Conservation (phyloP, 352 stramenopile genomes). For the Globisporangium cederbergense region DNA sequence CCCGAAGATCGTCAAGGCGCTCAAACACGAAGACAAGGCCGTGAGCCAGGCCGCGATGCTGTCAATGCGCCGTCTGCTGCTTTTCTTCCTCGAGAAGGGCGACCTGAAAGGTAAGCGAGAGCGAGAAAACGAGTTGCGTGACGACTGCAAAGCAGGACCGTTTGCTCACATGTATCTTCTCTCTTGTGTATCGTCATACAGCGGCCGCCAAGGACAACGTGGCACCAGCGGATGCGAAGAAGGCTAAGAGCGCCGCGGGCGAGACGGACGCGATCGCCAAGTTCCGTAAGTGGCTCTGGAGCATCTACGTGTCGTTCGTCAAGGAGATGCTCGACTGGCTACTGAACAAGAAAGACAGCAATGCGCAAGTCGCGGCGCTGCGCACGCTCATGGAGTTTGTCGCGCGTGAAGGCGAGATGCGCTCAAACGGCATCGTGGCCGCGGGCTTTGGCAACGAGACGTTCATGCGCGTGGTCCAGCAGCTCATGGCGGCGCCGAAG, state of each 20-base stretch:
- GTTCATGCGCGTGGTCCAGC: constrained; percentile 72
- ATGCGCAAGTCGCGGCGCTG: constrained; percentile 72
- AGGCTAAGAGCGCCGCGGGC: constrained; percentile 25
- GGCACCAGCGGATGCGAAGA: constrained; percentile 26
- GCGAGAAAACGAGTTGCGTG: background rate
- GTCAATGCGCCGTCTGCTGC: constrained; percentile 69
- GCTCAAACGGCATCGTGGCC: constrained; percentile 12
- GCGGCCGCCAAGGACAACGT: constrained; percentile 12
- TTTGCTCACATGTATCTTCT: background rate
- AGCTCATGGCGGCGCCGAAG: constrained; percentile 59
- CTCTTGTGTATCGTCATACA: background rate
- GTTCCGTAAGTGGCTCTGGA: constrained; percentile 84
- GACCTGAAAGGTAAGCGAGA: constrained; percentile 42
- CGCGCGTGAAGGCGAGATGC: constrained; percentile 63
- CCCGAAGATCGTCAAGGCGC: constrained; percentile 65
- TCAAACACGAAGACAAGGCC: constrained; percentile 71
- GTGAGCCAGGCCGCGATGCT: constrained; percentile 76
- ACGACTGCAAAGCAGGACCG: background rate
- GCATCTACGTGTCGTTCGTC: constrained; percentile 75
- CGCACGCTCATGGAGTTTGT: constrained; percentile 90
- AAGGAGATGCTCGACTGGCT: constrained; percentile 84
- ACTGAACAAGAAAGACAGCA: constrained; percentile 43
- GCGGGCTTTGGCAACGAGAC: constrained; percentile 80
- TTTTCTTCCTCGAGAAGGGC: constrained; percentile 84
- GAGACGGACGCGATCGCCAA: constrained; percentile 55